Percentiles rank a stretch among this genome's conserved stretches.
Conservation (phyloP, 768 basidiomycete species). For the Termitomyces sp. region DNA sequence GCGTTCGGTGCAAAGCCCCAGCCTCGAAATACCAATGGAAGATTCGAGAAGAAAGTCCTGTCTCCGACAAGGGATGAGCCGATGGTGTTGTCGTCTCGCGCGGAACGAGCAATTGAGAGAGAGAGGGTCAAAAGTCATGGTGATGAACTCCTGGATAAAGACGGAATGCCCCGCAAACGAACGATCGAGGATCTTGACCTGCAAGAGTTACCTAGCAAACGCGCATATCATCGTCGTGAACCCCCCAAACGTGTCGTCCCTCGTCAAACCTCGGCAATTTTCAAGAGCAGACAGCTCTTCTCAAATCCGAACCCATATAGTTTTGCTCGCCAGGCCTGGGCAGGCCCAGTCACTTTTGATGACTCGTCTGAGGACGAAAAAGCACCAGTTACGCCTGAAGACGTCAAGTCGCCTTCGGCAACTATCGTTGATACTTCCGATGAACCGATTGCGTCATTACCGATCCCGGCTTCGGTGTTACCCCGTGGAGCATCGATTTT, state of each 20-base stretch:
- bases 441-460: constrained; percentile 7
- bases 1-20: constrained; percentile 30
- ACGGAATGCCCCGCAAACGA: constrained; percentile 23
- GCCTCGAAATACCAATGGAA: constrained; percentile 60
- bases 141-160: constrained; percentile 16
- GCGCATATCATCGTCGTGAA: constrained; percentile 16
- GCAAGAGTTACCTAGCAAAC: constrained; percentile 32
- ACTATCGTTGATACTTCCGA: constrained; percentile 19
- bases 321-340: constrained; percentile 59
- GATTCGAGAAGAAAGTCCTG: constrained; percentile 61
- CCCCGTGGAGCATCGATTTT: constrained; percentile 43
- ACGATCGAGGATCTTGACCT: constrained; percentile 25
- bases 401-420: constrained; percentile 39
- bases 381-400: constrained; percentile 57
- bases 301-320: constrained; percentile 59
- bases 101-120: constrained; percentile 37
- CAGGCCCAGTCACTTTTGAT: constrained; percentile 37
- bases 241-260: constrained; percentile 36
- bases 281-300: constrained; percentile 44
- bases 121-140: constrained; percentile 27
- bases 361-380: constrained; percentile 48
- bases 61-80: constrained; percentile 30
- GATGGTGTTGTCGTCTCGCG: constrained; percentile 25
- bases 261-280: constrained; percentile 31
- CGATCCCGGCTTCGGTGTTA: constrained; percentile 14